Conservation (phyloP, 768 basidiomycete genomes). For the Psilocybe subaeruginosa region DNA sequence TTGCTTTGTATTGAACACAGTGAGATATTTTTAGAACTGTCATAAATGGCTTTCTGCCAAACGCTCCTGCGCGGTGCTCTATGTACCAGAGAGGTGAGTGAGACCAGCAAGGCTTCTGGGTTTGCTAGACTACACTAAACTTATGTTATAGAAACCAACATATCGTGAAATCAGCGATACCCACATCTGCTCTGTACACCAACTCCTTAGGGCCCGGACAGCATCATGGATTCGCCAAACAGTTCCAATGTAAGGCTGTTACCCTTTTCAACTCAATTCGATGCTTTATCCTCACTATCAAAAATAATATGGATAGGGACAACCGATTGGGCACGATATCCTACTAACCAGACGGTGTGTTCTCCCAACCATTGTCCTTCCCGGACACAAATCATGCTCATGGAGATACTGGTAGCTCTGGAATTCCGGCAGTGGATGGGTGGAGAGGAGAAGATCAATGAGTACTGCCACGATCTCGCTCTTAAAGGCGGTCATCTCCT, state of each 20-base stretch:
- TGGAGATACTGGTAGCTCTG: constrained; percentile 48
- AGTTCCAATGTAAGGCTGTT: too few species aligned
- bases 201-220: constrained; percentile 34
- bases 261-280: too few species aligned
- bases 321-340: constrained; percentile 52
- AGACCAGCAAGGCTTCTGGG: not conserved
- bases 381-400: not conserved
- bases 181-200: constrained; percentile 55
- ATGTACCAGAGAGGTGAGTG: constrained; percentile 62
- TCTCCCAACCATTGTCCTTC: too few species aligned
- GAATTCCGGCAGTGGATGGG: constrained; percentile 81
- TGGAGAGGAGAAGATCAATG: constrained; percentile 77
- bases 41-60: constrained; percentile 87
- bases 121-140: constrained; percentile 5
- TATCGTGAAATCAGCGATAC: constrained; percentile 59
- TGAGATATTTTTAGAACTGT: constrained; percentile 54
- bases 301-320: constrained; percentile 60
- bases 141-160: constrained; percentile 58
- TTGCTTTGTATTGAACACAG: not conserved
- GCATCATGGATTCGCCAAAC: constrained; percentile 46
- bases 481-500: constrained; percentile 67
- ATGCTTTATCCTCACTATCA: not conserved
- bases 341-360: constrained; percentile 55
- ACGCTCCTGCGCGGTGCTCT: constrained; percentile 69
- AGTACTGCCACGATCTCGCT: constrained; percentile 75